Evolutionary conservation across 148 eudicot genomes (phyloP).

Genomic region (Rhododendron ovatum): DNA sequence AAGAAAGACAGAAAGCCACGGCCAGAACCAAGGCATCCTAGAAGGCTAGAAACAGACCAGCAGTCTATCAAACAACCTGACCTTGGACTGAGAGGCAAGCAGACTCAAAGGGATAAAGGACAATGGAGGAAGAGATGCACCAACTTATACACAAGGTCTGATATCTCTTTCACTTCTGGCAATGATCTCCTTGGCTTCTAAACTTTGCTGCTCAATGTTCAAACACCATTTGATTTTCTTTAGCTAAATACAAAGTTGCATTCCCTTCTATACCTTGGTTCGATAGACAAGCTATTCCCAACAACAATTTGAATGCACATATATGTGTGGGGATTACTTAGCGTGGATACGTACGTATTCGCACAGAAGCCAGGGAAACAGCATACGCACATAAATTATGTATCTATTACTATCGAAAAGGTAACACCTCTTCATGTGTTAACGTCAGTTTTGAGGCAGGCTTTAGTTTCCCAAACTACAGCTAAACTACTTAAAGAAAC

Average conservation of each 20-base stretch:
- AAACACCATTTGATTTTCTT: neutral
- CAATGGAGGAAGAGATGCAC: neutral
- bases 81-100: neutral
- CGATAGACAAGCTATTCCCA: neutral
- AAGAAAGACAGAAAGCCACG: neutral
- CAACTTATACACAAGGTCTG: neutral
- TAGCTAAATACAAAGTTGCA: neutral
- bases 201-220: neutral
- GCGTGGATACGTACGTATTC: neutral
- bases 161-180: neutral
- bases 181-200: neutral
- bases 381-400: neutral
- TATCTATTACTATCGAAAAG: neutral
- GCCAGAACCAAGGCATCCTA: neutral
- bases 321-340: neutral
- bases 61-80: neutral
- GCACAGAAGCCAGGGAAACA: neutral
- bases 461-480: neutral
- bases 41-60: neutral
- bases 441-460: neutral
- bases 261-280: neutral
- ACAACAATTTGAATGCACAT: neutral
- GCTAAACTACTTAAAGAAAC: neutral
- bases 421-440: neutral
- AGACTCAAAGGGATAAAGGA: neutral